Evolutionary conservation across 441 rosid species (phyloP), one percentile per base, ranked within the genome.

Genomic region (Erodium trifolium): DNA sequence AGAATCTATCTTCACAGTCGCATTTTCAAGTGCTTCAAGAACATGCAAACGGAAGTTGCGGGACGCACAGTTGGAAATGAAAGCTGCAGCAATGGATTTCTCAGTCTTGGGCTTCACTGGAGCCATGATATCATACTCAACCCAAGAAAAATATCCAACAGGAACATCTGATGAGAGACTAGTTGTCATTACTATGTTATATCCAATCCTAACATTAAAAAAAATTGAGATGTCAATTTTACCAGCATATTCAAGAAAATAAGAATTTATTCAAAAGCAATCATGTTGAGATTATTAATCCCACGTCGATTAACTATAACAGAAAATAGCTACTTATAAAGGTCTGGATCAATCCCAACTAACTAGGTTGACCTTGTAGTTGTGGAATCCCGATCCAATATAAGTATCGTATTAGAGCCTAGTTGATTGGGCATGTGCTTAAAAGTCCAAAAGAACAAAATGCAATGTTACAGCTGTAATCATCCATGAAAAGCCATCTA

Each of bases 1-100:
- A 67, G 97, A 93, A 83, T 87, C 96, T 70, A 93, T 87, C 74
- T 65, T 70, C 67, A 89, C 63, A 49, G 85, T 81, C 0, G 78
- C 73, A 47, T 77, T 82, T 82, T 84, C 89, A 68, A 89, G 91
- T 35, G 78, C 83, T 67, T 83, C 84, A 65, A 91, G 94, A 70
- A 90, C 98, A 77, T 85, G 86, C 79, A 93, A 67, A 63, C 96
- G 86, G 75, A 93, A 88, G 78, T 93, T 91, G 63, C 76, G 87
- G 18, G 94, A 96, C 41, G 79, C 90, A 19, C 97, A 91, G 23
- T 91, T 93, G 49, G 98, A 91, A 72, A 93, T 89, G 51, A 45
- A 45, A 45, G 51, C 51, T 10, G 51, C 51, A 45, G 51, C 51
- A 8, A 45, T n/a, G 51, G 81, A 91, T 68, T 73, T 91, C 81